Evolutionary conservation across 495 filamentous ascomycete genomes (phyloP), one percentile per base, ranked within the genome.

Genomic region (Bacidia gigantensis): DNA sequence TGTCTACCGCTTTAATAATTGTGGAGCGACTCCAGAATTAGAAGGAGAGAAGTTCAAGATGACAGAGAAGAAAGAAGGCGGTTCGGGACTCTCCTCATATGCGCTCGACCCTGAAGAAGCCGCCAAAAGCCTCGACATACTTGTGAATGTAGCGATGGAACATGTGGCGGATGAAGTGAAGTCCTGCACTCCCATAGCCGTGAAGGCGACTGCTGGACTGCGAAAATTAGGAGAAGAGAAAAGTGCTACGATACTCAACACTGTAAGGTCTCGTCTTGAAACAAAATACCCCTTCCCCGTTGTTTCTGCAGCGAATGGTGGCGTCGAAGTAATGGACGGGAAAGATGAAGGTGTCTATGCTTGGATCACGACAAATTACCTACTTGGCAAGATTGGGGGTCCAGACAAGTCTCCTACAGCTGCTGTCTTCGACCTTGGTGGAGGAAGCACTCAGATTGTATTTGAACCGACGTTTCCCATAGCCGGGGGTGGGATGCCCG

Each of bases 1-100:
- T 69, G 89, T 97, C 50, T 98, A 96, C 72, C 82, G 83, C 54
- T 98, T 98, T 78, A 98, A 96, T 72, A 98, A 97, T 72, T 98
- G 92, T 70, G 93, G 89, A 48, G 65, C 83, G 32, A 89, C 89
- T 20, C 92, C 92, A n/a, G 92, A 97, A 69, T 76, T 98, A 17
- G 92, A 98, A 64, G 71, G 80, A 59, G 92, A 98, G 64, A 73
- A 82, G 20, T 98, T 98, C 65, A 79, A 93, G 71, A 82, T 84
- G 80, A 96, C 88, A 17, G 77, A 81, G 60, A 86, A 83, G 73
- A 82, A 74, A 55, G 67, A 78, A 54, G 83, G 80, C 64, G 81
- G 86, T 58, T 80, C 89, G 59, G 92, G 92, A 39, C 67, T 98
- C 53, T 94, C 87, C 61, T 83, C 87, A 14, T 97, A 87, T 71